Base-by-base conservation (phyloP, 148 eudicot species). In the Agrostemma githago region DNA sequence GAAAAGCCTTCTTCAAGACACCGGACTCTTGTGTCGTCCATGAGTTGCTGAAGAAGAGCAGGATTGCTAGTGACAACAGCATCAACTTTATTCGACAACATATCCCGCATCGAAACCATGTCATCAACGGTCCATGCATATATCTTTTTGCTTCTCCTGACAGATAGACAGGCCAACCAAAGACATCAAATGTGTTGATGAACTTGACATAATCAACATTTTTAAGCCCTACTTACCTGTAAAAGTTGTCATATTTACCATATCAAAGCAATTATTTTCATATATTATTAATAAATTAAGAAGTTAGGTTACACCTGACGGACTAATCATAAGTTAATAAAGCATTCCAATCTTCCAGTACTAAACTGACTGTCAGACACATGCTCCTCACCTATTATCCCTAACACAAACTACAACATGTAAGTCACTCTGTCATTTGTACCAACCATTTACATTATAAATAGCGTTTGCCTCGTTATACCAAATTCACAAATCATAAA, bases 121-220 rank as follows among this genome's bases (percentile, higher is more conserved):
- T 92, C 97, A 76, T 95, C 99, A 39, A 92, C 99, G 2, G 99
- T 95, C 99, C 99, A 95, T 1, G 97, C 96, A 79, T 77, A 95
- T 11, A 92, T 89, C 88, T 89, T 89, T 86, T 92, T 95, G 21
- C 82, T 86, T 79, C 89, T 86, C 92, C 99, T 95, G 94, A 74
- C 58, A 40, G 63, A 26, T 1, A 26, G 94, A 74, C 58, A 40
- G 63, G 21, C 64, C 71, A 26, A 38, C 64, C 71, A 26, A 15
- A 70, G 34, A 42, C 37, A 43, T 6, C 61, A 68, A 43, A 74
- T 19, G 61, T 60, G 61, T 20, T 20, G 41, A 7, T 51, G 56
- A 14, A 51, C 3, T 11, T 51, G 14, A 62, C 8, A 66, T 43
- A 59, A 3, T 11, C 3, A 7, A 58, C 20, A 54, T 65, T 4